Base-by-base conservation (phyloP, 169 alveolate genomes). In the Cystoisospora suis region DNA sequence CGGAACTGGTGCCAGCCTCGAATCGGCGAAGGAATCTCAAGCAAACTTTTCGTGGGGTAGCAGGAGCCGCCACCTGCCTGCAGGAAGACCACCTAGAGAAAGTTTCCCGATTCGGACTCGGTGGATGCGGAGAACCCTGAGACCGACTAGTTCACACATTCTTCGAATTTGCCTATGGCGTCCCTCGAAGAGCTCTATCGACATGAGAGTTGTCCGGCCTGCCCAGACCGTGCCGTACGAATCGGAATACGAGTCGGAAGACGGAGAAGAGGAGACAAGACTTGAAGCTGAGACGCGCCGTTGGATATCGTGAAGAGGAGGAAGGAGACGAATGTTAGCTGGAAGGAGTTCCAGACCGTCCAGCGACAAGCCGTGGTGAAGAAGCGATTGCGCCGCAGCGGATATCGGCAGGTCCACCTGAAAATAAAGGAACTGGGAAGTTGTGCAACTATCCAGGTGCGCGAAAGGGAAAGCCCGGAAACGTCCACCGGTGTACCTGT, bases 101-200 rank as follows among this genome's bases (percentile, higher is more conserved):
- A 85, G 20, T 6, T 65, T 85, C 5, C 91, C 91, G 40, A 86
- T 86, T 69, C 91, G 2, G 6, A 69, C 29, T 5, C 91, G 44
- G 75, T 86, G 91, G 0, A 86, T 44, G 4, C 85, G 69, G 44
- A 46, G 75, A 23, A 49, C 91, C 36, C 69, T 69, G 36, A 86
- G 91, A 23, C 91, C 91, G 9, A 70, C 91, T 3, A 86, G 56
- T 53, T 47, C 86, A 29, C 85, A 70, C 91, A 86, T 86, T 20
- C 86, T 27, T 46, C 91, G 46, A 42, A 86, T 47, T 20, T 86
- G 86, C 9, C 75, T 42, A 69, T 69, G 61, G n/a, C 83, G 32
- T 0, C 83, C 83, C 32, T 86, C 90, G n/a, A 23, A 12, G 0
- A 69, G 42, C 53, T 59, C 91, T 20, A 86, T 69, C 34, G 77